phyloP scores from a whole-genome alignment of 352 stramenopile species.

The Peronospora belbahrii region DNA sequence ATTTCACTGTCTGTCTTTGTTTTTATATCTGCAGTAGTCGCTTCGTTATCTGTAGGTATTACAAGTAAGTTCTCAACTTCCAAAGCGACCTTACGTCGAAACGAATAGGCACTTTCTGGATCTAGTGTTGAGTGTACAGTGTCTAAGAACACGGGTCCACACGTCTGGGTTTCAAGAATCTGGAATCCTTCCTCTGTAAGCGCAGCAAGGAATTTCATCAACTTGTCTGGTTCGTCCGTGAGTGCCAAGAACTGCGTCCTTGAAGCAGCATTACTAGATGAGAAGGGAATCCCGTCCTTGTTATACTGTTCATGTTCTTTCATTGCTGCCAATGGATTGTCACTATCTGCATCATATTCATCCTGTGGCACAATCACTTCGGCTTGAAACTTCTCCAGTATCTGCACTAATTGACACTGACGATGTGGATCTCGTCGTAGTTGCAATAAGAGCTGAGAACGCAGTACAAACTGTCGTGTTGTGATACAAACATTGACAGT shows the following conservation, averaged over 20 bases:
- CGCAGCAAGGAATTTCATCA: constrained; percentile 34
- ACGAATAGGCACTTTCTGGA: constrained; percentile 39
- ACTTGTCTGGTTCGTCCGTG: constrained; percentile 36
- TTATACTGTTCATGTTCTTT: constrained; percentile 34
- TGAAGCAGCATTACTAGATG: constrained; percentile 5
- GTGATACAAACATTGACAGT: constrained; percentile 51
- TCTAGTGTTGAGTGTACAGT: constrained; percentile 62
- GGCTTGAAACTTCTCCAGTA: constrained; percentile 29
- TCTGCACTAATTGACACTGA: constrained; percentile 24
- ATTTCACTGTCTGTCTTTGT: constrained; percentile 6
- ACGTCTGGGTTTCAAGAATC: constrained; percentile 50
- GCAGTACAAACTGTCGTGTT: constrained; percentile 57
- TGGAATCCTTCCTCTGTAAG: constrained; percentile 31
- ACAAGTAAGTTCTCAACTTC: constrained; percentile 45
- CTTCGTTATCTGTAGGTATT: constrained; percentile 25
- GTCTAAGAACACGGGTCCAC: constrained; percentile 54
- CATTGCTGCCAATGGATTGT: constrained; percentile 20
- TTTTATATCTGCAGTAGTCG: constrained; percentile 7
- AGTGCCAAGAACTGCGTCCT: constrained; percentile 42
- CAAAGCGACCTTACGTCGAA: constrained; percentile 39
- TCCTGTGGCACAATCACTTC: constrained; percentile 23
- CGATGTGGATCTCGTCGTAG: constrained; percentile 20
- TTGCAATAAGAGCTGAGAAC: constrained; percentile 51
- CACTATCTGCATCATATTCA: constrained; percentile 21
- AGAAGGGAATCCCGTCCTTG: constrained; percentile 20